Evolutionary conservation across 1,284 basidiomycete genomes (phyloP).

Genomic region (Cutaneotrichosporon sp.): DNA sequence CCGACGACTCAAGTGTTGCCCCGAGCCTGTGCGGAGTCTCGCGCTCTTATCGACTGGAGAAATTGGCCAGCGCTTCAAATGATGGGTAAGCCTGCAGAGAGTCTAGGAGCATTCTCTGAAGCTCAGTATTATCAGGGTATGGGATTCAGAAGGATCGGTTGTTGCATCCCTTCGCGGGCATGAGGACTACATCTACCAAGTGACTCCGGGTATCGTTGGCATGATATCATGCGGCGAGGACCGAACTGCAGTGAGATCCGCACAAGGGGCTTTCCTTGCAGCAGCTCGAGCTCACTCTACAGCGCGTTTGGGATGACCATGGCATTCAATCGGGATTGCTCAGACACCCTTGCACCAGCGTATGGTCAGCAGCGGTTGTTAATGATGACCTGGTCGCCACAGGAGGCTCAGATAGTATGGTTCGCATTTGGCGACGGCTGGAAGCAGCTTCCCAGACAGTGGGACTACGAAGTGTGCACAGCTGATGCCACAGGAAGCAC

Average conservation of each 20-base stretch:
- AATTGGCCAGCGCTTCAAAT: background rate
- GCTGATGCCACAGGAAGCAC: too few relatives aligned
- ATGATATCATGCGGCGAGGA: background rate
- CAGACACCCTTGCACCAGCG: background rate
- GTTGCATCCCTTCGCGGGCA: background rate
- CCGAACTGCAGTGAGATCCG: background rate
- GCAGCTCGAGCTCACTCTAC: background rate
- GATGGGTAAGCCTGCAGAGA: background rate
- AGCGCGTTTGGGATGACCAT: background rate
- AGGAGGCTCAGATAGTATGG: background rate
- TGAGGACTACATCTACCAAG: background rate
- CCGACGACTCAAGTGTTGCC: background rate
- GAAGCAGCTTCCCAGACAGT: too few relatives aligned
- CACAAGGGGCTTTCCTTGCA: too few relatives aligned
- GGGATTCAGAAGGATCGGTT: too few relatives aligned
- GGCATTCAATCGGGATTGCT: background rate
- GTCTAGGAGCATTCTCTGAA: too few relatives aligned
- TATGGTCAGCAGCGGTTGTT: background rate
- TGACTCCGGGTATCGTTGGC: background rate
- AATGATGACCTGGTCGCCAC: background rate
- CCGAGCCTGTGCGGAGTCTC: background rate
- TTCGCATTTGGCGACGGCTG: background rate
- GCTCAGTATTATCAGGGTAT: too few relatives aligned
- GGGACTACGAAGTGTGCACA: too few relatives aligned
- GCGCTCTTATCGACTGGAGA: background rate